A percentile compares a stretch with the other conserved stretches of the same genome.
phyloP scores from a whole-genome alignment of 257 asterid species.

The Echites panduratus region DNA sequence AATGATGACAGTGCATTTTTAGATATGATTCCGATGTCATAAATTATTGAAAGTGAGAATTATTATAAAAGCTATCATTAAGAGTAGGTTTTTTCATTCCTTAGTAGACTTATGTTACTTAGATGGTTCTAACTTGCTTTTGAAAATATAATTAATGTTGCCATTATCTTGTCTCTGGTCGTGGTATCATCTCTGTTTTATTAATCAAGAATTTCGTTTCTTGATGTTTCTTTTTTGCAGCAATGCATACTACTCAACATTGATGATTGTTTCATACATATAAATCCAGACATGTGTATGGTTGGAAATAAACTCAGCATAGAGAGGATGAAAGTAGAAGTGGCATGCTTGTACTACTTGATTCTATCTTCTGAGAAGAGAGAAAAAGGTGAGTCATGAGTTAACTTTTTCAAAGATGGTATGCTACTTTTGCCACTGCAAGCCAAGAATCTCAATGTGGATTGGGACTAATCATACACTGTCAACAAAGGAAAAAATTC shows the following conservation, averaged over 20 bases:
- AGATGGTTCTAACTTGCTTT: background rate
- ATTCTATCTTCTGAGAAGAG: conserved; percentile 59
- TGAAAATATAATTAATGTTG: background rate
- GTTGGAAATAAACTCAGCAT: conserved; percentile 44
- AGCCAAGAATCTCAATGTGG: background rate
- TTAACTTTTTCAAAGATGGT: conserved; percentile 12
- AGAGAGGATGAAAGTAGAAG: conserved; percentile 67
- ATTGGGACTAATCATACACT: background rate
- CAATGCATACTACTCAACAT: conserved; percentile 47
- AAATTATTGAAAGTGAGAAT: background rate
- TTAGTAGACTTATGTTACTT: background rate
- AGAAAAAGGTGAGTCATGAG: conserved; percentile 51
- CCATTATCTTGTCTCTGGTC: background rate
- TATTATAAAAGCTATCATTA: background rate
- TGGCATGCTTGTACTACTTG: conserved; percentile 79
- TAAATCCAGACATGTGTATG: conserved; percentile 38
- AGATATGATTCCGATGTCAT: background rate
- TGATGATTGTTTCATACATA: conserved; percentile 43
- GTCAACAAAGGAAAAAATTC: background rate
- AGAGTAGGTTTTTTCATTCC: background rate
- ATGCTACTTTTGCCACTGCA: background rate
- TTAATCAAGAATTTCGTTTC: conserved; percentile 7
- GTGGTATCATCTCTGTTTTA: background rate
- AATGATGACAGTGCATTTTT: background rate
- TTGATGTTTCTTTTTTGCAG: conserved; percentile 42